Base-by-base conservation (phyloP, 495 filamentous ascomycete genomes). In the Durotheca rogersii region DNA sequence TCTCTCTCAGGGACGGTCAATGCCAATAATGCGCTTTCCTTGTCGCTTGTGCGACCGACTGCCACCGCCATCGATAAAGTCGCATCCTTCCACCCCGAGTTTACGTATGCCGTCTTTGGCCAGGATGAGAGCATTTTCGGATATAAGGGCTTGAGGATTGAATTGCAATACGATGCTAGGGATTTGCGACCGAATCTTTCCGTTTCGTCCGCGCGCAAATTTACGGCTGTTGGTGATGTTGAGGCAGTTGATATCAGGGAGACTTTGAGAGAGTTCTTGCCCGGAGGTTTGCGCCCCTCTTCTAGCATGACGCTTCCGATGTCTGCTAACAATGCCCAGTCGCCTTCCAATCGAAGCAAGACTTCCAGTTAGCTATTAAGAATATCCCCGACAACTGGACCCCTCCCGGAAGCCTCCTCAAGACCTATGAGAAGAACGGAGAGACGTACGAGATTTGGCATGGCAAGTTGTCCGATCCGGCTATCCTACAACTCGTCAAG, bases 81-180 rank as follows among this genome's bases (percentile, higher is more conserved):
- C 21, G 73, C 76, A 14, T 77, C 74, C 43, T 96, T 97, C 69
- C 78, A 88, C 47, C 93, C 93, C 1, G 79, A 79, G 58, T 93
- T 92, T 67, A 96, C 90, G 14, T 96, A 96, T 66, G 72, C 86
- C 0, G 87, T 99, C 46, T 97, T 96, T 60, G 92, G 90, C 61
- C 85, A 96, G 11, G 84, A 89, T 0, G 90, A 99, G 71, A 74
- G 72, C 11, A 92, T 99, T 40, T 92, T 96, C 55, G 93, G 93
- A 16, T 95, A 97, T 70, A 82, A 87, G 55, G 79, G 80, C 19
- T 73, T 96, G 44, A 79, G 82, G 37, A 82, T 97, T 53, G 76
- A 84, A 31, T 65, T 99, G 36, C 79, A 77, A 27, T 95, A 90
- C 63, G 82, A 88, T 50, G 87, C 88, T 20, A 86, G 87, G 61